These are phyloP conservation scores for Chondrostereum purpureum DNA, from an alignment of 1,284 basidiomycete species.

Conservation along the genomic window DNA sequence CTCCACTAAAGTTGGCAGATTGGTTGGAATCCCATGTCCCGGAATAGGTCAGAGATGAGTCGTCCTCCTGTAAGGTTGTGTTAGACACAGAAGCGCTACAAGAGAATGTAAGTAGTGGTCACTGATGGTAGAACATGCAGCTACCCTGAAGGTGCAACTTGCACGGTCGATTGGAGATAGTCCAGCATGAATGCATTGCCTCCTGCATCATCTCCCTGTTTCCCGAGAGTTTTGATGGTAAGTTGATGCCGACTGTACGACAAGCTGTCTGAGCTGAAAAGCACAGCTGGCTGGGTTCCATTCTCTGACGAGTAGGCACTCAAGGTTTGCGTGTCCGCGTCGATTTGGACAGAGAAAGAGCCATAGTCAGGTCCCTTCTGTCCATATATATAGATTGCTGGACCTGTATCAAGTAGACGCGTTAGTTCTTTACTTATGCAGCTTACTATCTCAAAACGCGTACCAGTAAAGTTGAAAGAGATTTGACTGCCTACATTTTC, in stretches of 20 bases:
- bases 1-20: slow-evolving; percentile 34
- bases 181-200: slow-evolving; percentile 31
- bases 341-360: slow-evolving; percentile 30
- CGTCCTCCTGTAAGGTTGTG: slow-evolving; percentile 31
- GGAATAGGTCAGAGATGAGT: slow-evolving; percentile 26
- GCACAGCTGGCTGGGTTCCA: slow-evolving; percentile 23
- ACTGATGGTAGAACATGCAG: not conserved
- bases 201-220: slow-evolving; percentile 23
- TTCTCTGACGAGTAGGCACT: slow-evolving; percentile 21
- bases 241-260: slow-evolving; percentile 30
- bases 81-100: slow-evolving; percentile 30
- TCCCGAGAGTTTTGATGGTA: slow-evolving; percentile 30
- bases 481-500: slow-evolving; percentile 25
- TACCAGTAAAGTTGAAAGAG: slow-evolving; percentile 34
- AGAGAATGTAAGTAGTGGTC: not conserved
- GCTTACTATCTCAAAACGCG: no score
- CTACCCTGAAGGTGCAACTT: slow-evolving; percentile 30
- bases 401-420: slow-evolving; percentile 20
- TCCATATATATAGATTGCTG: slow-evolving; percentile 33
- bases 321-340: slow-evolving; percentile 20
- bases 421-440: not conserved
- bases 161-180: slow-evolving; percentile 30
- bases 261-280: slow-evolving; percentile 27
- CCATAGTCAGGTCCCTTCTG: slow-evolving; percentile 31
- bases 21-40: slow-evolving; percentile 34